Percentiles rank a stretch among this genome's conserved stretches.
These are phyloP conservation scores for Russula sp. DNA, from an alignment of 768 basidiomycete species.

Conservation along the genomic window DNA sequence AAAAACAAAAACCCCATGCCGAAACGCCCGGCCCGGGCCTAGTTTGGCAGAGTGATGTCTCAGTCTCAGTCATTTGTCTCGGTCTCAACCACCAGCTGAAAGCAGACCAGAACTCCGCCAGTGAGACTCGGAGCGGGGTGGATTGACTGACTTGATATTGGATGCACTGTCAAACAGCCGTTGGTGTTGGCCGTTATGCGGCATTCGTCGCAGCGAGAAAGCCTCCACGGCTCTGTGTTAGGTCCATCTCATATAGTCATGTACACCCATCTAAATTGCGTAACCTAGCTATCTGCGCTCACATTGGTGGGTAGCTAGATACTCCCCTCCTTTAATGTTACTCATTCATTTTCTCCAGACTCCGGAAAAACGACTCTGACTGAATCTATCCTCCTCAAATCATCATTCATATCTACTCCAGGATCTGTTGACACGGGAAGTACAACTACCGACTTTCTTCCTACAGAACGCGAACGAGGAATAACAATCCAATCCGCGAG, in stretches of 20 bases:
- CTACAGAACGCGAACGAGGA: conserved; percentile 82
- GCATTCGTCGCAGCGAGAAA: background rate
- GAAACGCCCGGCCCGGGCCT: background rate
- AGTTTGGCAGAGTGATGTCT: background rate
- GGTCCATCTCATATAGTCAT: conserved; percentile 22
- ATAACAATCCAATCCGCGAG: conserved; percentile 92
- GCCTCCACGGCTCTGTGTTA: background rate
- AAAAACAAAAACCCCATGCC: background rate
- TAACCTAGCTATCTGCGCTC: conserved; percentile 85
- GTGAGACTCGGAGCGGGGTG: too few species aligned
- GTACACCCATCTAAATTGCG: conserved; percentile 41
- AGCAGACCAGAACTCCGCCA: too few species aligned
- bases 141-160: background rate
- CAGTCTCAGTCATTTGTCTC: background rate
- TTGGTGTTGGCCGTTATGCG: background rate
- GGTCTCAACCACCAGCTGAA: too few species aligned
- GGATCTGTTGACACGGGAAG: conserved; percentile 88
- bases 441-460: conserved; percentile 85
- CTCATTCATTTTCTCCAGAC: conserved; percentile 39
- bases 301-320: conserved; percentile 53
- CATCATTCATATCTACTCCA: conserved; percentile 60
- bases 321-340: background rate
- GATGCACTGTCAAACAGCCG: conserved; percentile 4
- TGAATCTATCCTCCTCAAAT: conserved; percentile 75
- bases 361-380: conserved; percentile 88